These are phyloP conservation scores for Chytriomyces confervae DNA, from an alignment of 192 early-diverging fungal genomes.

Conservation along the genomic window DNA sequence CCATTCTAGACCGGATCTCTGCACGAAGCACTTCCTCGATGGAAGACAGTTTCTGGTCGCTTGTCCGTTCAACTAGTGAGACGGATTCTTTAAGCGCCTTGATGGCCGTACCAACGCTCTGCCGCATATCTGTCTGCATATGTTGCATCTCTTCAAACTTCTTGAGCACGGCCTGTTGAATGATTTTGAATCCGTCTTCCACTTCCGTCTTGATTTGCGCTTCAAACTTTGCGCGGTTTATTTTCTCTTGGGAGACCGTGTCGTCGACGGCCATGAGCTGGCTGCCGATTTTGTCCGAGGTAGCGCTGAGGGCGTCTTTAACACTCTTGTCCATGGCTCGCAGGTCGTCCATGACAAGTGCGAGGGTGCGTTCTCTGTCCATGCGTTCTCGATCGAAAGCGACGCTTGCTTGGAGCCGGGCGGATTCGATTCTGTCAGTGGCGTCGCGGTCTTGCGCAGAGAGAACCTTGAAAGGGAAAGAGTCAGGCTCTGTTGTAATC, in stretches of 20 bases:
- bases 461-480: not conserved
- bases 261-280: constrained; percentile 31
- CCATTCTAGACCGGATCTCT: constrained; percentile 42
- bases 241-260: constrained; percentile 26
- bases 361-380: constrained; percentile 37
- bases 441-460: constrained; percentile 36
- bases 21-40: constrained; percentile 53
- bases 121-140: constrained; percentile 32
- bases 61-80: constrained; percentile 36
- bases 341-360: constrained; percentile 28
- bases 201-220: constrained; percentile 30
- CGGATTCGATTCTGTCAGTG: constrained; percentile 40
- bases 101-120: constrained; percentile 17
- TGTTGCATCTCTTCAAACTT: constrained; percentile 35
- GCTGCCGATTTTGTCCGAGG: constrained; percentile 32
- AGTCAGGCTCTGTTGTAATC: no score
- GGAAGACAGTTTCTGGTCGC: constrained; percentile 31
- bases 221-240: constrained; percentile 38
- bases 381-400: constrained; percentile 41
- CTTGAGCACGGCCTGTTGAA: constrained; percentile 37
- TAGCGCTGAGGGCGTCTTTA: constrained; percentile 16
- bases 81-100: constrained; percentile 49
- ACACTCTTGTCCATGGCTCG: constrained; percentile 30
- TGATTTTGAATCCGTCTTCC: constrained; percentile 39
- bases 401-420: constrained; percentile 15